Percentiles rank a stretch among this genome's conserved stretches.
phyloP scores from a whole-genome alignment of 1,139 yeast species.

The Scheffersomyces titani region DNA sequence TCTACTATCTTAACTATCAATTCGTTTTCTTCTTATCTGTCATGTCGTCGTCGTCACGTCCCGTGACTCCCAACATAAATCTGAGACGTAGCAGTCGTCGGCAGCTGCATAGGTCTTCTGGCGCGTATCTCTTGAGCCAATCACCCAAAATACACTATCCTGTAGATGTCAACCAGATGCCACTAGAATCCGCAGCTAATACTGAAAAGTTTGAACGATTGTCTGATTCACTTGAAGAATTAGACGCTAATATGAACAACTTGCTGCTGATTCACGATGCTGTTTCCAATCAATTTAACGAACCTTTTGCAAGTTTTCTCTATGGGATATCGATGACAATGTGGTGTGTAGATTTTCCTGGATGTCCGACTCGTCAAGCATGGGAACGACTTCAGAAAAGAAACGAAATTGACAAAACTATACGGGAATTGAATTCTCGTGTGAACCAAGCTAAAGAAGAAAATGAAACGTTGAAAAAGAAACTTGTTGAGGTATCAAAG shows the following conservation, averaged over 20 bases:
- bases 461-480: slow-evolving; percentile 29
- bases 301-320: slow-evolving; percentile 60
- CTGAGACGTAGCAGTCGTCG: slow-evolving; percentile 15
- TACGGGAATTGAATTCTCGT: slow-evolving; percentile 21
- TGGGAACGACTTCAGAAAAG: slow-evolving; percentile 33
- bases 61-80: slow-evolving; percentile 14
- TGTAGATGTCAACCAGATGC: slow-evolving; percentile 39
- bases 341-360: slow-evolving; percentile 65
- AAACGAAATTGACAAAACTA: slow-evolving; percentile 27
- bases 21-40: not conserved
- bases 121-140: slow-evolving; percentile 38
- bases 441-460: slow-evolving; percentile 23
- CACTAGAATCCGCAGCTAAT: slow-evolving; percentile 35
- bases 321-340: slow-evolving; percentile 65
- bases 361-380: slow-evolving; percentile 37
- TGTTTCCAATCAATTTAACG: slow-evolving; percentile 54
- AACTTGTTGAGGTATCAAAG: slow-evolving; percentile 12
- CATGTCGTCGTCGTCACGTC: slow-evolving; percentile 12
- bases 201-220: slow-evolving; percentile 41
- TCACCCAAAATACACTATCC: slow-evolving; percentile 49
- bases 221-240: slow-evolving; percentile 54
- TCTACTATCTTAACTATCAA: not conserved
- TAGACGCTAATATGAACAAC: slow-evolving; percentile 48
- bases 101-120: slow-evolving; percentile 42
- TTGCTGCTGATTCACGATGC: slow-evolving; percentile 53